Base-by-base conservation (phyloP, 805 yeast genomes). In the Nakazawaea wickerhamii region DNA sequence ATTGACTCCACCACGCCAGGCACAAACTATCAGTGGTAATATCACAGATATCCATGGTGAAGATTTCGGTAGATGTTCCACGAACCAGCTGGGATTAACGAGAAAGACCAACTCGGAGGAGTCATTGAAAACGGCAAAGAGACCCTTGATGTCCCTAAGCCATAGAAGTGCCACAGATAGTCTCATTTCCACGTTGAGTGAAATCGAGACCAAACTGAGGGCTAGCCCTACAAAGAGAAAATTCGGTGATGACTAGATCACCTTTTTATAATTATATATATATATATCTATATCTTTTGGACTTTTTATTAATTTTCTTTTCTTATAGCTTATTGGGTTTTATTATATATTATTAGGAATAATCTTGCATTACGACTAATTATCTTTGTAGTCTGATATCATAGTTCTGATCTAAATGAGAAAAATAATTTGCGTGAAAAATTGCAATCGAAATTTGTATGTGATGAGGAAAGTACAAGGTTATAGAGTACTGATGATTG, bases 31-130 rank as follows among this genome's bases (percentile, higher is more conserved):
- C 14, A 37, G 41, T 31, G 45, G 21, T 10, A 33, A 42, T 19
- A 42, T 42, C 27, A 26, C 38, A 13, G 45, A 42, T 21, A 37
- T 42, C n/a, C 41, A 37, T 17, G 45, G 45, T 19, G 45, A 42
- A 32, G 45, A 42, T 42, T 42, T 32, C 30, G 45, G 45, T 9
- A 35, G 38, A 35, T 14, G 28, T 5, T 22, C 38, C 8, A 35
- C 28, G 5, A 34, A 34, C 19, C 27, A 6, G 7, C 22, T 21
- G 17, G 32, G 23, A 8, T 31, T 4, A 15, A 37, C 36, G 10
- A 19, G 44, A 7, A 41, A 41, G 40, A 36, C 44, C 3, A 41
- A 23, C 21, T 36, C 40, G 14, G 44, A 41, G 10, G 44, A 41
- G 15, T 21, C 33, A 11, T 41, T 41, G 21, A 41, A 41, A 17